These are phyloP conservation scores for Mycena floridula DNA, from an alignment of 768 basidiomycete genomes.

Conservation along the genomic window DNA sequence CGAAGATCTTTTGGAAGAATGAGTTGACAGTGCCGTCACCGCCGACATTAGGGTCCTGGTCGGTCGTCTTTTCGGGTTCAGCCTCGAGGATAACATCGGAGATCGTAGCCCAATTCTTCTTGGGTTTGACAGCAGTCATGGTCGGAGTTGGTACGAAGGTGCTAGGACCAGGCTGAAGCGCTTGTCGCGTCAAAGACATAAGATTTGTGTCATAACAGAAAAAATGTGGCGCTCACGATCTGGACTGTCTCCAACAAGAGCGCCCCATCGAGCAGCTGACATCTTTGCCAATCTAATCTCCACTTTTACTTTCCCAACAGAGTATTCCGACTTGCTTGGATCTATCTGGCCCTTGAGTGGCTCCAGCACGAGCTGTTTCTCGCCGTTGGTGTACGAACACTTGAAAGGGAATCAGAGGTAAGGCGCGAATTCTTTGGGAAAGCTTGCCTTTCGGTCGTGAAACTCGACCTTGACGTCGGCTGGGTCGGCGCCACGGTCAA, in stretches of 20 bases:
- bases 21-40: slow-evolving; percentile 82
- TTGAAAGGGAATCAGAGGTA: slow-evolving; percentile 21
- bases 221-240: slow-evolving; percentile 48
- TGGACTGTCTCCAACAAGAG: slow-evolving; percentile 66
- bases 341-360: slow-evolving; percentile 83
- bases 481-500: slow-evolving; percentile 72
- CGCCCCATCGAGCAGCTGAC: slow-evolving; percentile 65
- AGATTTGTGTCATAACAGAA: slow-evolving; percentile 1
- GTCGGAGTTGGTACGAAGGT: slow-evolving; percentile 23
- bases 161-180: slow-evolving; percentile 21
- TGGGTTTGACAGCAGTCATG: slow-evolving; percentile 33
- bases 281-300: slow-evolving; percentile 77
- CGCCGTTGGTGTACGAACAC: slow-evolving; percentile 62
- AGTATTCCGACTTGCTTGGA: slow-evolving; percentile 50
- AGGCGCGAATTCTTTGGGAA: background rate
- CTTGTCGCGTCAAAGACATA: slow-evolving; percentile 9
- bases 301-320: slow-evolving; percentile 82
- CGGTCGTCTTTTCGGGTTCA: slow-evolving; percentile 63
- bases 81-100: slow-evolving; percentile 57
- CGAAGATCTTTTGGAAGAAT: slow-evolving; percentile 90
- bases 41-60: slow-evolving; percentile 85
- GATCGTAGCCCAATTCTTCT: slow-evolving; percentile 90
- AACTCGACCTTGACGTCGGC: slow-evolving; percentile 56
- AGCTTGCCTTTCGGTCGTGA: slow-evolving; percentile 55
- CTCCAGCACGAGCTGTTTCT: slow-evolving; percentile 63